Base-by-base conservation (phyloP, 139 green algal genomes). In the Haematococcus lacustris region DNA sequence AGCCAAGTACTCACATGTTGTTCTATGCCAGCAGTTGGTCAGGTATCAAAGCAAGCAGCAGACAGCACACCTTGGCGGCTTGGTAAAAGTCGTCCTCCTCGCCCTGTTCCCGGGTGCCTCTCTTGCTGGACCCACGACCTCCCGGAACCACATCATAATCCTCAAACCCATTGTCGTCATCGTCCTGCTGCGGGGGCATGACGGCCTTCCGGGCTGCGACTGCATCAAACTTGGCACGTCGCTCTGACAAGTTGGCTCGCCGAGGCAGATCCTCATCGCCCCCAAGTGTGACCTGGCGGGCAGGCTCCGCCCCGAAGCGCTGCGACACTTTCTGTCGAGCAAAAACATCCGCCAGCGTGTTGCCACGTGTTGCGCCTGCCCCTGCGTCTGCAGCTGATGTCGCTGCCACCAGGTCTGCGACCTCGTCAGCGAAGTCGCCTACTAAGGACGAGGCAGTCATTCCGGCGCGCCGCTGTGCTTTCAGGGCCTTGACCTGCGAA, bases 51-150 rank as follows among this genome's bases (percentile, higher is more conserved):
- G n/a, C n/a, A n/a, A n/a, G n/a, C n/a, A n/a, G n/a, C n/a, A n/a
- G n/a, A n/a, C 6, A 38, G 7, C 77, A 37, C 57, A 79, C 75
- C 80, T 86, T 83, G 43, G 82, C 70, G 2, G 71, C 77, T 32
- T 51, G 38, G 74, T 94, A 93, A 38, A 92, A 87, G 35, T 91
- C 90, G 70, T 95, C 87, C 77, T 93, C 87, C 65, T 90, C 83
- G 3, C 68, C 79, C 1, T 64, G 21, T 30, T 30, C 53, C 39
- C 64, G 3, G 61, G 59, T 30, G 69, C 51, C 69, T 73, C 78
- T 5, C 71, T 73, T 28, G 34, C 38, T n/a, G n/a, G n/a, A n/a
- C n/a, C n/a, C n/a, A n/a, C n/a, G n/a, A n/a, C n/a, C n/a, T n/a
- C n/a, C n/a, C n/a, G n/a, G n/a, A n/a, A n/a, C 38, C 64, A 75